phyloP scores from a whole-genome alignment of 306 rosid genomes.

The Prunus armeniaca region DNA sequence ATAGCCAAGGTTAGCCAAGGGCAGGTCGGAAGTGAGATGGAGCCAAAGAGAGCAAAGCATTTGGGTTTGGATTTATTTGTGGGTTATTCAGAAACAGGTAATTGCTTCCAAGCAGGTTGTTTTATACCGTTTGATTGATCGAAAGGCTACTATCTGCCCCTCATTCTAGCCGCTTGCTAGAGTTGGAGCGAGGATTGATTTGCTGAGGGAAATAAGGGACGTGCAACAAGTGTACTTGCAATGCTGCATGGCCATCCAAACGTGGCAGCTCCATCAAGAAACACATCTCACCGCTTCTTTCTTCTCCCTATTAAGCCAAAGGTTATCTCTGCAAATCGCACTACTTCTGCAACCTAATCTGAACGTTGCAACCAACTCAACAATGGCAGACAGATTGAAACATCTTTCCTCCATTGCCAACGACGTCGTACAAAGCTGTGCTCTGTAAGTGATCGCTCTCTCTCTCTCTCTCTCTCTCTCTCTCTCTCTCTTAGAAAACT shows the following conservation, averaged over 20 bases:
- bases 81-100: too few relatives aligned
- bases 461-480: too few relatives aligned
- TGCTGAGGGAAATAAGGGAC: not conserved
- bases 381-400: constrained; percentile 21
- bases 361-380: not conserved
- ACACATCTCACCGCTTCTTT: constrained; percentile 5
- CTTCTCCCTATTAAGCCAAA: not conserved
- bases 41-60: too few relatives aligned
- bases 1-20: too few relatives aligned
- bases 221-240: constrained; percentile 17
- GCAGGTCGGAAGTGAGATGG: too few relatives aligned
- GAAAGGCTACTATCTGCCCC: too few relatives aligned
- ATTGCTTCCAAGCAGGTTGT: too few relatives aligned
- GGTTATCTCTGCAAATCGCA: not conserved
- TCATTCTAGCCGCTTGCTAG: not conserved
- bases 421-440: constrained; percentile 39
- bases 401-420: constrained; percentile 44
- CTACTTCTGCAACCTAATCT: too few relatives aligned
- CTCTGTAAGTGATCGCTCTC: constrained; percentile 17
- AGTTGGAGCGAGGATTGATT: not conserved
- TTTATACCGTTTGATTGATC: too few relatives aligned
- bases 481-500: too few relatives aligned
- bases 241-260: constrained; percentile 24
- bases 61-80: too few relatives aligned
- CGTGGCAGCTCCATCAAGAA: constrained; percentile 17